Evolutionary conservation across 169 alveolate species (phyloP).

Genomic region (Plasmodium chabaudi): DNA sequence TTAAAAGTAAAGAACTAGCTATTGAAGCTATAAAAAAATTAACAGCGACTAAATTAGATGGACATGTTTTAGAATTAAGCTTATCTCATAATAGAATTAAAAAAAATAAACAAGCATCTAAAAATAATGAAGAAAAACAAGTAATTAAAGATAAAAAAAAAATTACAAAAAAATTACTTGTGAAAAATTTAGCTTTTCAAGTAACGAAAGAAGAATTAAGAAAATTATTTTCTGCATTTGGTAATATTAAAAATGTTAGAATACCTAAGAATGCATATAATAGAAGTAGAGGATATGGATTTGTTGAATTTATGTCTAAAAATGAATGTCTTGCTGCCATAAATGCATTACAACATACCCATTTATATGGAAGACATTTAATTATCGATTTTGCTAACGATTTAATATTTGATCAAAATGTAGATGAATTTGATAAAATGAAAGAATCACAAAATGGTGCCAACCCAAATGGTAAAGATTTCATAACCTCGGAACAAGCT

Average conservation of each 20-base stretch:
- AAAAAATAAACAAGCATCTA: slow-evolving; percentile 19
- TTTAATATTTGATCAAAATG: slow-evolving; percentile 62
- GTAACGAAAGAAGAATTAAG: slow-evolving; percentile 93
- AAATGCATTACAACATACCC: slow-evolving; percentile 92
- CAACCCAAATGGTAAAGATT: neutral
- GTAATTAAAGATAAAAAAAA: slow-evolving; percentile 74
- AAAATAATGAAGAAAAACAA: slow-evolving; percentile 64
- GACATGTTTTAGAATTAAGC: slow-evolving; percentile 80
- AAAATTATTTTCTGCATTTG: slow-evolving; percentile 92
- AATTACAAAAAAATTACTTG: slow-evolving; percentile 89
- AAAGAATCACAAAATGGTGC: slow-evolving; percentile 25
- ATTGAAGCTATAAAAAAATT: slow-evolving; percentile 82
- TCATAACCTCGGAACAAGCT: slow-evolving; percentile 75
- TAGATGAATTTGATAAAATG: slow-evolving; percentile 66
- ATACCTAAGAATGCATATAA: slow-evolving; percentile 94
- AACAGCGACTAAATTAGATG: slow-evolving; percentile 81
- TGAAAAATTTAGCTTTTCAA: slow-evolving; percentile 96
- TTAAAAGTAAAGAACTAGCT: slow-evolving; percentile 83
- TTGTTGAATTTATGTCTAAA: slow-evolving; percentile 92
- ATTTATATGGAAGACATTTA: slow-evolving; percentile 94
- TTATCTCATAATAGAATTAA: slow-evolving; percentile 81
- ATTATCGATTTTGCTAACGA: slow-evolving; percentile 91
- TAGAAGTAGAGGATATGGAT: slow-evolving; percentile 94
- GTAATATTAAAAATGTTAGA: slow-evolving; percentile 92
- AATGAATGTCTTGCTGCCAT: slow-evolving; percentile 92